Percentiles rank a stretch among this genome's conserved stretches.
Conservation (phyloP, 805 yeast species). For the Yarrowia alimentaria region DNA sequence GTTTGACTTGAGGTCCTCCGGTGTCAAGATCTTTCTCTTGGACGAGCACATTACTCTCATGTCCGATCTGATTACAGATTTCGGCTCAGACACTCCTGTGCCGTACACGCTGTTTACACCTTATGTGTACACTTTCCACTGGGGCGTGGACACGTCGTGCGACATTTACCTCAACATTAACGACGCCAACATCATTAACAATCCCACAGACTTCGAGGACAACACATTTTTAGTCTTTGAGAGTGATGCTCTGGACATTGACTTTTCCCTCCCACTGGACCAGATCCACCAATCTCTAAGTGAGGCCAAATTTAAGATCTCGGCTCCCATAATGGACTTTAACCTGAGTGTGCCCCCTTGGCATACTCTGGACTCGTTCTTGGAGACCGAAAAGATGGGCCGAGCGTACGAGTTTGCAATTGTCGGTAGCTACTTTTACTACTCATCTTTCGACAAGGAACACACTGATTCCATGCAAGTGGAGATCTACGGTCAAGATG, state of each 20-base stretch:
- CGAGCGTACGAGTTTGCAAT: conserved; percentile 59
- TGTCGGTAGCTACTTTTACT: conserved; percentile 64
- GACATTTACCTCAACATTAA: conserved; percentile 74
- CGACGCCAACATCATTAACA: conserved; percentile 82
- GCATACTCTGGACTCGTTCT: conserved; percentile 79
- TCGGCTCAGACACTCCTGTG: conserved; percentile 60
- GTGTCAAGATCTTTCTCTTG: conserved; percentile 60
- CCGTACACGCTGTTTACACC: conserved; percentile 81
- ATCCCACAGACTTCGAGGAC: conserved; percentile 79
- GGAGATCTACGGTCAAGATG: conserved; percentile 61
- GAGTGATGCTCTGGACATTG: conserved; percentile 55
- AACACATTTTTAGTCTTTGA: conserved; percentile 73
- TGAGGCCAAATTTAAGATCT: conserved; percentile 32
- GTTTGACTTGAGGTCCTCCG: conserved; percentile 52
- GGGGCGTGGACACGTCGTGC: conserved; percentile 54
- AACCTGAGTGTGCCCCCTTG: conserved; percentile 81
- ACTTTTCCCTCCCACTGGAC: conserved; percentile 57
- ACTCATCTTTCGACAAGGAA: conserved; percentile 56
- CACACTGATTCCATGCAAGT: conserved; percentile 69
- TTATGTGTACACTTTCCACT: conserved; percentile 55
- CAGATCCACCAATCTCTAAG: conserved; percentile 37
- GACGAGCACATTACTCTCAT: conserved; percentile 78
- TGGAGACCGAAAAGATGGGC: conserved; percentile 64
- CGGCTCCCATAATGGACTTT: conserved; percentile 58
- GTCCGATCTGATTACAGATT: conserved; percentile 72